These are phyloP conservation scores for Phlebopus sp. DNA, from an alignment of 1,284 basidiomycete species.

Conservation along the genomic window DNA sequence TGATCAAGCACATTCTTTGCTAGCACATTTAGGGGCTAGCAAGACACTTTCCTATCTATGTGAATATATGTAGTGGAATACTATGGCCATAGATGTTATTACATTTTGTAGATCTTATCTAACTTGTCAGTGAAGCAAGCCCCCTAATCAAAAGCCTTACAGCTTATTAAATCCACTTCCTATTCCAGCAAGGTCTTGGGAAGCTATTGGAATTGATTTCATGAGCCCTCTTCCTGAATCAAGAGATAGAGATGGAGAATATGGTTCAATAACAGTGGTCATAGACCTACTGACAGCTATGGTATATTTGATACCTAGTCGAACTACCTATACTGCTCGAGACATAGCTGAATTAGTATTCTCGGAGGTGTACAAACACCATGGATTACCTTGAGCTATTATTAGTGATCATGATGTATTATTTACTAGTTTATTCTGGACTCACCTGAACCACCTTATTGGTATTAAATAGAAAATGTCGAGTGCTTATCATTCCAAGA, in stretches of 20 bases:
- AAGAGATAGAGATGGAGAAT: constrained; percentile 12
- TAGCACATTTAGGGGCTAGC: too few relatives aligned
- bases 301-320: constrained; percentile 23
- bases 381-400: constrained; percentile 34
- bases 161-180: constrained; percentile 33
- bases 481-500: constrained; percentile 43
- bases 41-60: too few relatives aligned
- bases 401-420: constrained; percentile 40
- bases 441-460: constrained; percentile 31
- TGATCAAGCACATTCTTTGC: too few relatives aligned
- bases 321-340: constrained; percentile 18
- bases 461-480: constrained; percentile 39
- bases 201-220: constrained; percentile 42
- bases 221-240: constrained; percentile 41
- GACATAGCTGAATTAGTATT: constrained; percentile 29
- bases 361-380: constrained; percentile 22
- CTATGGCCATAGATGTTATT: too few relatives aligned
- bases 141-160: constrained; percentile 30
- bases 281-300: constrained; percentile 30
- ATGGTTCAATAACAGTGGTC: constrained; percentile 35
- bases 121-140: constrained; percentile 30
- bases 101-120: constrained; percentile 29
- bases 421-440: constrained; percentile 47
- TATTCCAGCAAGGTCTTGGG: constrained; percentile 35
- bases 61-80: too few relatives aligned